Evolutionary conservation across 2,329 filamentous ascomycete genomes (phyloP), one percentile per base, ranked within the genome.

Genomic region (Septoria linicola): DNA sequence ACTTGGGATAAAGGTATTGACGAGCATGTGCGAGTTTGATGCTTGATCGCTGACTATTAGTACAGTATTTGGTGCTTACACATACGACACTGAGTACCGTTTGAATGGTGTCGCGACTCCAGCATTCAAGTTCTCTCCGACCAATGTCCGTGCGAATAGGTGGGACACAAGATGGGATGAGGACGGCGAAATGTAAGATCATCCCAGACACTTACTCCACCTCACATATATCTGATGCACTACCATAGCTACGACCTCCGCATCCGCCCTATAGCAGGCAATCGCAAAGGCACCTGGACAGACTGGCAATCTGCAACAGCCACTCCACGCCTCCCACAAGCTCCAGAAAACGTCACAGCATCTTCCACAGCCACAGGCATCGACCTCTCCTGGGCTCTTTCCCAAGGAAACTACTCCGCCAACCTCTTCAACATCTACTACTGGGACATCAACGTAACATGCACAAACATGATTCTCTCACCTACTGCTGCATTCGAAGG

Each of bases 51-150:
- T 41, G 39, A 41, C 20, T 13, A 20, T 7, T 16, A 31, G 8
- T 19, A 13, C 16, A 41, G 52, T 53, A 13, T 55, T 52, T 19
- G 49, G 52, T 13, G 49, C 46, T 7, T 48, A 51, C 21, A 48
- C 55, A n/a, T 36, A 53, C 39, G 52, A 49, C 25, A 27, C 37
- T n/a, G 45, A 49, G 36, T 40, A 40, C 8, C 37, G 27, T 13
- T 23, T 49, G 35, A 49, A 41, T 13, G 36, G 25, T 23, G 27
- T 20, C 10, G 14, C 35, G 17, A 39, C 19, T 3, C 36, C 36
- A 2, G 10, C 21, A 13, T 19, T 40, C 17, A 30, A 49, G 11
- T 41, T 39, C 8, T 49, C 45, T 14, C 35, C 45, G 2, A 32
- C 27, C 2, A 27, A 40, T 11, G 45, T 49, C 16, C 23, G 37